Evolutionary conservation across 176 grass and related monocot genomes (phyloP), one percentile per base, ranked within the genome.

Genomic region (Musa beccarii): DNA sequence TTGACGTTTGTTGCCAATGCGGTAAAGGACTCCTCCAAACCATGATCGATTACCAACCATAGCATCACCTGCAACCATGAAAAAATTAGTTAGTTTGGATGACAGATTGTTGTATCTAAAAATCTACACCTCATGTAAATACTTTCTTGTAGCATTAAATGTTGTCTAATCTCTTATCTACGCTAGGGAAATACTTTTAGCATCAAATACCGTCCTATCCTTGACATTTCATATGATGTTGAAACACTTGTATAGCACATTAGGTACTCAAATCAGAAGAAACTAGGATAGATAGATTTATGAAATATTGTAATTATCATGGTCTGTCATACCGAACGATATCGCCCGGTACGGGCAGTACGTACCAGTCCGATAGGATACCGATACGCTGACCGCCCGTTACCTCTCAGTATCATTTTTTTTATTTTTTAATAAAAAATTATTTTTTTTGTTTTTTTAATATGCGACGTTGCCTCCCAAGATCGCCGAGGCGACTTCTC

Each of bases 21-120:
- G 75, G 53, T 81, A 90, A 83, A 93, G 92, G 78, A 97, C 70
- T 50, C 90, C 90, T 83, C 79, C 87, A 87, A 97, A 85, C 93
- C 93, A 97, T 68, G 86, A 76, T 79, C 81, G 81, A 80, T 79
- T 84, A 80, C 90, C 93, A 90, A 92, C 90, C 93, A 97, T 92
- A 84, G 86, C 82, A 86, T 87, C 78, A 73, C 81, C 93, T 97
- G 79, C 73, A 70, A 76, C 17, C 49, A 70, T 0, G 20, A 51
- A 11, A 50, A 20, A 19, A 49, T 70, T 20, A 3, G 34, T 4
- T 6, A 43, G 14, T 17, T 2, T 19, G 51, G 25, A 43, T 1
- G 3, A 51, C 7, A 50, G 51, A 26, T 11, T 11, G 22, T 22
- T 66, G 21, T 23, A 66, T 26, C 9, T 12, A 28, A 66, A 63